These are phyloP conservation scores for Monosporozyma unispora DNA, from an alignment of 805 yeast genomes.

Conservation along the genomic window DNA sequence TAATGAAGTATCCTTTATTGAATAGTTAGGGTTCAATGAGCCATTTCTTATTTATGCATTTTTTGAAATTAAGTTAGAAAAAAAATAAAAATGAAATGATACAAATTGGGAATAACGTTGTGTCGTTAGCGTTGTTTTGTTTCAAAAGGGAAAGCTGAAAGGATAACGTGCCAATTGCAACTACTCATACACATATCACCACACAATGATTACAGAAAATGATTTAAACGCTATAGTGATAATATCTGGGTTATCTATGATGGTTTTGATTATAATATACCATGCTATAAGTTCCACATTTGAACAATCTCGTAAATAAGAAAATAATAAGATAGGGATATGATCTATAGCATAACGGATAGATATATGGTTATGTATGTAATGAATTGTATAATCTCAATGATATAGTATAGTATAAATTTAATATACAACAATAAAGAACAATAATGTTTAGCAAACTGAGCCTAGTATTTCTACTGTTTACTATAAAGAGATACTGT, in stretches of 20 bases:
- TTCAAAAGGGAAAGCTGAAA: background rate
- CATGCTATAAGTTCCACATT: slow-evolving; percentile 52
- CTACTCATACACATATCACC: background rate
- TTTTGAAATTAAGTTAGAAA: too few species aligned
- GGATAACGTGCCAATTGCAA: background rate
- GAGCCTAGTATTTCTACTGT: too few species aligned
- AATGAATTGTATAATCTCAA: background rate
- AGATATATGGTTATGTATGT: background rate
- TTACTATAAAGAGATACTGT: too few species aligned
- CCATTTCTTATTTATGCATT: too few species aligned
- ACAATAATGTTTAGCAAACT: too few species aligned
- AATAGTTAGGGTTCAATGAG: too few species aligned
- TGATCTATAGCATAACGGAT: background rate
- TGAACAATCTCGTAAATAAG: slow-evolving; percentile 3
- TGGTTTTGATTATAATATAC: slow-evolving; percentile 62
- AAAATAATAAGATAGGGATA: background rate
- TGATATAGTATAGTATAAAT: too few species aligned
- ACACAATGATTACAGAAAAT: slow-evolving; percentile 67
- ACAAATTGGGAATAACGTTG: background rate
- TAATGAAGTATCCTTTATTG: too few species aligned
- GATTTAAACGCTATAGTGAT: slow-evolving; percentile 70
- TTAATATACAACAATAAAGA: too few species aligned
- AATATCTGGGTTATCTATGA: slow-evolving; percentile 61
- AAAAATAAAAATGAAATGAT: background rate
- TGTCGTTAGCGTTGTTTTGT: background rate